These are phyloP conservation scores for Tillandsia leiboldiana DNA, from an alignment of 176 grass and related monocot species.

Conservation along the genomic window DNA sequence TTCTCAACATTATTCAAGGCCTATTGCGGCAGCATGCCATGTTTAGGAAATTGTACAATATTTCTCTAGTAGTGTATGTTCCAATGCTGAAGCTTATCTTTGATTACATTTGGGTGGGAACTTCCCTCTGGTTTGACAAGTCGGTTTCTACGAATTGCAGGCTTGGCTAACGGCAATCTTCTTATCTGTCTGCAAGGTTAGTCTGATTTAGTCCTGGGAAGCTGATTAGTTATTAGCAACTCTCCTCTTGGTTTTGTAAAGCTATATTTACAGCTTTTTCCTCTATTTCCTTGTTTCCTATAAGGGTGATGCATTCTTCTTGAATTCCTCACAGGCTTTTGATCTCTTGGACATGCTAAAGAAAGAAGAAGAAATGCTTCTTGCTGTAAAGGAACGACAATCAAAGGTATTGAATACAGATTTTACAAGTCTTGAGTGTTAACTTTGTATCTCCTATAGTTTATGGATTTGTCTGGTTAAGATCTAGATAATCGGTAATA, in stretches of 20 bases:
- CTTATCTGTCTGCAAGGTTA: constrained; percentile 69
- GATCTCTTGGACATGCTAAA: constrained; percentile 92
- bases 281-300: constrained; percentile 4
- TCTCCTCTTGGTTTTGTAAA: neutral
- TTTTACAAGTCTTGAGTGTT: neutral
- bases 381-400: constrained; percentile 62
- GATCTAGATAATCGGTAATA: too few relatives aligned
- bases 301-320: neutral
- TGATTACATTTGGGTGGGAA: neutral
- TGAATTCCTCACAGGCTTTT: constrained; percentile 36
- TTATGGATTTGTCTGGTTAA: too few relatives aligned
- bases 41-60: too few relatives aligned
- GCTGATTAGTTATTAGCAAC: neutral
- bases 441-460: too few relatives aligned
- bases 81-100: neutral
- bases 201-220: neutral
- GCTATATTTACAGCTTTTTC: neutral
- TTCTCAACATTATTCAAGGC: too few relatives aligned
- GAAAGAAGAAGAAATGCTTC: constrained; percentile 83
- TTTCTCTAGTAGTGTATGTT: neutral
- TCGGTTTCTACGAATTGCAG: constrained; percentile 33
- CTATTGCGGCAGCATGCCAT: too few relatives aligned
- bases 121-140: constrained; percentile 1
- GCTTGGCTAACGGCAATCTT: constrained; percentile 63
- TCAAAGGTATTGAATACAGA: constrained; percentile 36